A percentile compares a stretch with the other conserved stretches of the same genome.
Evolutionary conservation across 257 asterid genomes (phyloP).

Genomic region (Ballota nigra): DNA sequence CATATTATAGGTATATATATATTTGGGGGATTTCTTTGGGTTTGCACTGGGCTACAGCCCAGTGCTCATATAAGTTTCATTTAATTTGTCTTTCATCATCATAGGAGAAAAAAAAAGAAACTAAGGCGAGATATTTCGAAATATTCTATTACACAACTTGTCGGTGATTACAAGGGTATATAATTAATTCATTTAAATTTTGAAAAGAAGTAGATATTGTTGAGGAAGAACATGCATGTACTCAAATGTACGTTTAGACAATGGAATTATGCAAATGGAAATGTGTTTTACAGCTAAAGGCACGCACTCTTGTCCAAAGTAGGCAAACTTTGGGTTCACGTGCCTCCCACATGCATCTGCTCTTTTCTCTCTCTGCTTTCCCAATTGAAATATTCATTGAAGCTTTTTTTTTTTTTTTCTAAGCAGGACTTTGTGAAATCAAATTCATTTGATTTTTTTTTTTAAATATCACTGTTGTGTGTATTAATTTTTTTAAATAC

Average conservation of each 20-base stretch:
- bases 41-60: no score
- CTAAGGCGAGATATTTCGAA: not conserved
- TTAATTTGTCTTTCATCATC: not conserved
- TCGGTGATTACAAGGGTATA: not conserved
- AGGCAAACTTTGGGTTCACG: conserved; percentile 17
- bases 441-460: not conserved
- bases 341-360: conserved; percentile 27
- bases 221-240: not conserved
- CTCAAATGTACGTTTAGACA: conserved; percentile 10
- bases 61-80: not conserved
- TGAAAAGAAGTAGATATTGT: not conserved
- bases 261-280: not conserved
- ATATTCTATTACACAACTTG: not conserved
- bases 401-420: no score
- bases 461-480: no score
- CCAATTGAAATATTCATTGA: not conserved
- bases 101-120: not conserved
- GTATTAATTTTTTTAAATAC: no score
- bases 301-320: conserved; percentile 25
- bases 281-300: conserved; percentile 19
- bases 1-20: no score
- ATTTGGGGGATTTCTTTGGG: no score
- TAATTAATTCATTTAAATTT: not conserved
- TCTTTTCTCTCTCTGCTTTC: not conserved
- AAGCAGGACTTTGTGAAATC: no score